Conservation (phyloP, 345 rosid species). For the Hibiscus mutabilis region DNA sequence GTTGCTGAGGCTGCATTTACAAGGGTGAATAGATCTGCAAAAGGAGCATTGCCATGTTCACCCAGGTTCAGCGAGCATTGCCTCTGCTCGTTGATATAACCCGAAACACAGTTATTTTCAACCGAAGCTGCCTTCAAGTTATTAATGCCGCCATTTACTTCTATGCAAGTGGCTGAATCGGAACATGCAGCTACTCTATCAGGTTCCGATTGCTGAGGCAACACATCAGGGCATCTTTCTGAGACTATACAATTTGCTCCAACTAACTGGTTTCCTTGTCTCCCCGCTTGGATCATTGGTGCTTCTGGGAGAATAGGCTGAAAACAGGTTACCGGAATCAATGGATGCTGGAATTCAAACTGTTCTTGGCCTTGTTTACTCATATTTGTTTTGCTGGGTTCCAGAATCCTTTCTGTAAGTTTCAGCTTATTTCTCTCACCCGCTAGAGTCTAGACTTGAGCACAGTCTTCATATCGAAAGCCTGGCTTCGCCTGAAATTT, state of each 20-base stretch:
- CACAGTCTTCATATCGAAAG: not conserved
- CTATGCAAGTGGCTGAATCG: not conserved
- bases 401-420: not conserved
- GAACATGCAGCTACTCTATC: constrained; percentile 8
- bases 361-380: constrained; percentile 21
- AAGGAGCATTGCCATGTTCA: constrained; percentile 26
- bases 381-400: constrained; percentile 19
- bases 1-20: constrained; percentile 39
- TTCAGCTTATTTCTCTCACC: not conserved
- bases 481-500: not conserved
- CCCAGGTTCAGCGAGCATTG: constrained; percentile 12
- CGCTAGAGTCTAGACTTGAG: not conserved
- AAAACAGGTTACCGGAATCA: constrained; percentile 48
- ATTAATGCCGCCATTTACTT: not conserved
- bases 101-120: not conserved
- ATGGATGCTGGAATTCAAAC: constrained; percentile 21
- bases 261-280: constrained; percentile 17
- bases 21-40: constrained; percentile 44
- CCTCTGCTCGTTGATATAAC: constrained; percentile 10
- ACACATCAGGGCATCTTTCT: constrained; percentile 24
- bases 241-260: constrained; percentile 21
- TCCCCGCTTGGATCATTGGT: constrained; percentile 22
- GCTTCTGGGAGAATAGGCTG: constrained; percentile 29
- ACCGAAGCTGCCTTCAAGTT: not conserved
- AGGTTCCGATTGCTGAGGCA: constrained; percentile 16